Conservation (phyloP, 2,329 filamentous ascomycete genomes). For the Colletotrichum gigasporum region DNA sequence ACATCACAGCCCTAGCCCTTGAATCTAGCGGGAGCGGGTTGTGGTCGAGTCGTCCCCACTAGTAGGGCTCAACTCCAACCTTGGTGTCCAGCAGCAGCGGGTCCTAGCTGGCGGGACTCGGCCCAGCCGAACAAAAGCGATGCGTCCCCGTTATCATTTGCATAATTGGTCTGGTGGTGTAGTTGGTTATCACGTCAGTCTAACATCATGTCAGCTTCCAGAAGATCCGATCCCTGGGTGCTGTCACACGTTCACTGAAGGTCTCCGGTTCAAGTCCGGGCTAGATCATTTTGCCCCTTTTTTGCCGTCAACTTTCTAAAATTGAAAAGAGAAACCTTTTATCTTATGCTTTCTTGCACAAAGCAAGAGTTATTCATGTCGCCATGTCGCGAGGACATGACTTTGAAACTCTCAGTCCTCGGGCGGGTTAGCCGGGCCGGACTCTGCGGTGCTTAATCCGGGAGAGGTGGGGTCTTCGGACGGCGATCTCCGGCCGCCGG, state of each 20-base stretch:
- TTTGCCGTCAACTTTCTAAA: no score
- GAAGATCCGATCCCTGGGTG: no score
- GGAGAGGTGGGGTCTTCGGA: background rate
- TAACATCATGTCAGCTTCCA: slow-evolving; percentile 42
- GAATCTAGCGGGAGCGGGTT: background rate
- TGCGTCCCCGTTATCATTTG: background rate
- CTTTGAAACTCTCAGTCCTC: background rate
- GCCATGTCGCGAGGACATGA: no score
- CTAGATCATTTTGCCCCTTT: slow-evolving; percentile 1
- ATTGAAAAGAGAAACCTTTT: no score
- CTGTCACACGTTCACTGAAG: slow-evolving; percentile 15
- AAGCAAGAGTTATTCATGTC: no score
- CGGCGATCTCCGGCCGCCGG: background rate
- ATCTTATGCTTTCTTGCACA: no score
- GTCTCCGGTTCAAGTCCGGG: slow-evolving; percentile 23
- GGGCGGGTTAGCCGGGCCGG: background rate
- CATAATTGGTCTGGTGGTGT: slow-evolving; percentile 43
- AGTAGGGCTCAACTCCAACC: slow-evolving; percentile 1
- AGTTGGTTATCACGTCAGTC: slow-evolving; percentile 60
- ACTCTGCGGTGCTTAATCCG: background rate
- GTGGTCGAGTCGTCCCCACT: background rate
- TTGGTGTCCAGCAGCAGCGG: background rate
- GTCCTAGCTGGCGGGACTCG: no score
- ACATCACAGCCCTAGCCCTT: fast-evolving
- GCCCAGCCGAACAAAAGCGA: background rate